phyloP scores from a whole-genome alignment of 2,329 filamentous ascomycete species.

The Passalora sequoiae region DNA sequence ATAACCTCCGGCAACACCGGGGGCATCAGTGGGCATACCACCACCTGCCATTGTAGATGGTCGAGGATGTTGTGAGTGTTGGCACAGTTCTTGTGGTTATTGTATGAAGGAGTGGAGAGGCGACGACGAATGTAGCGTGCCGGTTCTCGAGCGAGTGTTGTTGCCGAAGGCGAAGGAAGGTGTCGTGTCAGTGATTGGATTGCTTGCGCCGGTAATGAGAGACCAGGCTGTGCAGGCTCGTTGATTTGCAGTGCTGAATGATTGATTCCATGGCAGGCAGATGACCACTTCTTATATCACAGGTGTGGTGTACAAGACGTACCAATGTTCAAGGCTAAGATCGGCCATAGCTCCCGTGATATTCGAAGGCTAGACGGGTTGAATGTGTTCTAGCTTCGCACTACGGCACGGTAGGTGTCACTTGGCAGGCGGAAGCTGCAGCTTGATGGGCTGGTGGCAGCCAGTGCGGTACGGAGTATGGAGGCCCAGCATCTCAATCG shows the following conservation, averaged over 20 bases:
- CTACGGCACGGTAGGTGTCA: slow-evolving; percentile 14
- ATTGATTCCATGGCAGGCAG: slow-evolving; percentile 6
- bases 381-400: slow-evolving; percentile 8
- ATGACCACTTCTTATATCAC: slow-evolving; percentile 15
- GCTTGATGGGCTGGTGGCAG: slow-evolving; percentile 4
- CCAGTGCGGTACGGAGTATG: slow-evolving; percentile 5
- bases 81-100: slow-evolving; percentile 8
- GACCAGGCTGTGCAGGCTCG: slow-evolving; percentile 14
- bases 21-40: slow-evolving; percentile 37
- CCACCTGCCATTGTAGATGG: slow-evolving; percentile 37
- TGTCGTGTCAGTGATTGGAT: slow-evolving; percentile 12
- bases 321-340: background rate
- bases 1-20: slow-evolving; percentile 38
- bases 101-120: background rate
- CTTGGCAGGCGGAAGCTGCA: slow-evolving; percentile 10
- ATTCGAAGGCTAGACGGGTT: slow-evolving; percentile 14
- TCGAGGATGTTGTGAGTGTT: background rate
- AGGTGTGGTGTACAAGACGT: slow-evolving; percentile 1
- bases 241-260: slow-evolving; percentile 14
- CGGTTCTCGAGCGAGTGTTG: background rate
- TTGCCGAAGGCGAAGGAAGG: slow-evolving; percentile 19
- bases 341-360: slow-evolving; percentile 1
- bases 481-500: slow-evolving; percentile 11
- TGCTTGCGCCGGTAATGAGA: slow-evolving; percentile 20
- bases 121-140: background rate